Percentiles rank a stretch among this genome's conserved stretches.
These are phyloP conservation scores for Tranzscheliella williamsii DNA, from an alignment of 1,284 basidiomycete species.

Conservation along the genomic window DNA sequence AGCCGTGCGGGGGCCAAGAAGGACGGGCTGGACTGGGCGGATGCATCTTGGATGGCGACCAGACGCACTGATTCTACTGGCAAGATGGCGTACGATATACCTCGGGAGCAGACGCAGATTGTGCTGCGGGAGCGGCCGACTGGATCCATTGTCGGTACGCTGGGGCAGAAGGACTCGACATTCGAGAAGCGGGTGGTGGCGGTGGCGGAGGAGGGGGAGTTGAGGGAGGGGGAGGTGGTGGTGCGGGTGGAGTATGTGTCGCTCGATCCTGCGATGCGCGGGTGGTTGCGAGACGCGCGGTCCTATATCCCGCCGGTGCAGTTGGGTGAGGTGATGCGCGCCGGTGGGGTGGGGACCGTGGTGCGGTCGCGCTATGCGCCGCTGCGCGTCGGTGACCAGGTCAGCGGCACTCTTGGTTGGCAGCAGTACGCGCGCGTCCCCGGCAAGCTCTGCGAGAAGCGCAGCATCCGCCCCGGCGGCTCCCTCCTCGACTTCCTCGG, in stretches of 20 bases:
- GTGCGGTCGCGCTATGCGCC: conserved; percentile 61
- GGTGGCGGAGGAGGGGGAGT: conserved; percentile 23
- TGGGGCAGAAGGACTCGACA: conserved; percentile 44
- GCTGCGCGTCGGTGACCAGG: conserved; percentile 39
- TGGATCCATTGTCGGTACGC: conserved; percentile 45
- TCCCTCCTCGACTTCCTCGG: conserved; percentile 56
- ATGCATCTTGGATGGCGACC: too few relatives aligned
- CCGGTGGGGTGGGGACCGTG: conserved; percentile 72
- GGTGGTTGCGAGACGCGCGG: conserved; percentile 72
- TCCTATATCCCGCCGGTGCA: conserved; percentile 68
- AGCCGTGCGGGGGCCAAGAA: too few relatives aligned
- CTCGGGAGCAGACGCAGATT: conserved; percentile 41
- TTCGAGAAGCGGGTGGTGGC: conserved; percentile 38
- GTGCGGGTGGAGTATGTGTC: conserved; percentile 56
- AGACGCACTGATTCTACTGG: too few relatives aligned
- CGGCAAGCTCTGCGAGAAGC: conserved; percentile 37
- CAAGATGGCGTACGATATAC: conserved; percentile 27
- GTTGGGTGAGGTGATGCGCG: conserved; percentile 80
- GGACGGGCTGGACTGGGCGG: too few relatives aligned
- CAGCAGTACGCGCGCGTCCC: conserved; percentile 39
- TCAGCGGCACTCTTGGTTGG: conserved; percentile 44
- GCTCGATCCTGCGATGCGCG: conserved; percentile 69
- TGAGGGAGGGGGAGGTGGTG: conserved; percentile 51
- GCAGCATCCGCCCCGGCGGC: conserved; percentile 15
- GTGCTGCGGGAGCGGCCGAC: conserved; percentile 58